A percentile compares a stretch with the other conserved stretches of the same genome.
Conservation (phyloP, 1,139 yeast genomes). For the Yamadazyma songkhlaensis region DNA sequence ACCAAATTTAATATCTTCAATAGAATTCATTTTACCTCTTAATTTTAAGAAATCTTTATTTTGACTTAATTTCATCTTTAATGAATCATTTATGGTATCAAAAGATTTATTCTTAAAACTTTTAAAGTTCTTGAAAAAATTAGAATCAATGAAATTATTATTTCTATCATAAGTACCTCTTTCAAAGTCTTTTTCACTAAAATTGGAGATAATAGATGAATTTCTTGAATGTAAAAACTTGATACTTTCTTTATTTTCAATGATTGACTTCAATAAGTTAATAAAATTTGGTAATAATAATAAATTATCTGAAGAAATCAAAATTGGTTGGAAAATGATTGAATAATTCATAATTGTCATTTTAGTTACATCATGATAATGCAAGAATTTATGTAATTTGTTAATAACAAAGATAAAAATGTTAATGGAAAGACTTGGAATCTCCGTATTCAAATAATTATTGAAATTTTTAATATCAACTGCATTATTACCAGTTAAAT, state of each 20-base stretch:
- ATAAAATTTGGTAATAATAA: conserved; percentile 14
- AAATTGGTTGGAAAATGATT: conserved; percentile 18
- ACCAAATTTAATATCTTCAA: conserved; percentile 2
- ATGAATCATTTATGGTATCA: conserved; percentile 14
- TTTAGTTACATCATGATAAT: conserved; percentile 12
- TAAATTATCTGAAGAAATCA: conserved; percentile 14
- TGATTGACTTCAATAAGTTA: conserved; percentile 11
- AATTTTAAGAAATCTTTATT: conserved; percentile 5
- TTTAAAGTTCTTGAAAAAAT: conserved; percentile 13
- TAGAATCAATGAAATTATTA: conserved; percentile 2
- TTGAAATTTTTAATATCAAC: conserved; percentile 12
- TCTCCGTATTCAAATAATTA: conserved; percentile 11
- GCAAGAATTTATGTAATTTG: conserved; percentile 9
- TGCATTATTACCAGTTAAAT: conserved; percentile 3
- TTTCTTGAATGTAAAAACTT: conserved; percentile 1
- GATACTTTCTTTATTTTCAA: conserved; percentile 4
- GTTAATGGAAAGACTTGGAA: conserved; percentile 8
- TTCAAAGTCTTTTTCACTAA: neutral
- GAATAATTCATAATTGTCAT: conserved; percentile 17
- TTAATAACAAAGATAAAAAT: conserved; percentile 14
- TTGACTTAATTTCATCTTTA: conserved; percentile 4
- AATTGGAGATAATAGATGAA: conserved; percentile 1
- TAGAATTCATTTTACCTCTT: conserved; percentile 7
- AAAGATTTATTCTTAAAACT: conserved; percentile 16
- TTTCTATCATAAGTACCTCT: neutral